Evolutionary conservation across 2,329 filamentous ascomycete species (phyloP), one percentile per base, ranked within the genome.

Genomic region (Raffaelea ambrosiae): DNA sequence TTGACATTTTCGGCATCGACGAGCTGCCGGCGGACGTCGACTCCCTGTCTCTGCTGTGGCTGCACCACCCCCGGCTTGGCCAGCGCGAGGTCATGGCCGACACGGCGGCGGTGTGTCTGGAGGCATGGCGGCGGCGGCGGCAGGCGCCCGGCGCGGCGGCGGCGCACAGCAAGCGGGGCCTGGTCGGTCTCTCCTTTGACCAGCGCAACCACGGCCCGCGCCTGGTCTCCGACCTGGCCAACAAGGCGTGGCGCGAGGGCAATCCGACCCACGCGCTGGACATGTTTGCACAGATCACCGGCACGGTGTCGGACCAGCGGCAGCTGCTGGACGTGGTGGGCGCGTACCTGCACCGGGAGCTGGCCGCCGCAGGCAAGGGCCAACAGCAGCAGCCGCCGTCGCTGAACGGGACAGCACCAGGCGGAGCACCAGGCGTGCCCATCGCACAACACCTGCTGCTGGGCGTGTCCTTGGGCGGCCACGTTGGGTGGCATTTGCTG

Each of bases 151-250:
- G 53, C 45, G 56, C 57, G 50, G 53, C 45, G 44, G 53, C 57
- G 26, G 39, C 31, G 20, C n/a, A n/a, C n/a, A n/a, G n/a, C n/a
- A 61, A 51, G 47, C 59, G 65, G 68, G 86, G 85, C 0, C 66
- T 97, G 38, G 82, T 97, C 44, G 89, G 87, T 3, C 77, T 90
- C 13, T 79, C 84, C 3, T 95, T 95, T 64, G 93, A 97, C 66
- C 89, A 95, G 70, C 79, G 91, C 41, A 97, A 97, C 64, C 93
- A 97, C 66, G 93, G 93, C 22, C 75, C 77, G 3, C 72, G 93
- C 47, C 65, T 81, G 50, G 77, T 91, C 2, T 74, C 83, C 57
- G 67, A 76, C 8, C 56, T 73, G 18, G 81, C 84, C 22, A 97
- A 96, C 62, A 72, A 83, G 56, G 74, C 84, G 4, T 97, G 90